Evolutionary conservation across 2,329 filamentous ascomycete species (phyloP).

Genomic region (Clonostachys byssicola): DNA sequence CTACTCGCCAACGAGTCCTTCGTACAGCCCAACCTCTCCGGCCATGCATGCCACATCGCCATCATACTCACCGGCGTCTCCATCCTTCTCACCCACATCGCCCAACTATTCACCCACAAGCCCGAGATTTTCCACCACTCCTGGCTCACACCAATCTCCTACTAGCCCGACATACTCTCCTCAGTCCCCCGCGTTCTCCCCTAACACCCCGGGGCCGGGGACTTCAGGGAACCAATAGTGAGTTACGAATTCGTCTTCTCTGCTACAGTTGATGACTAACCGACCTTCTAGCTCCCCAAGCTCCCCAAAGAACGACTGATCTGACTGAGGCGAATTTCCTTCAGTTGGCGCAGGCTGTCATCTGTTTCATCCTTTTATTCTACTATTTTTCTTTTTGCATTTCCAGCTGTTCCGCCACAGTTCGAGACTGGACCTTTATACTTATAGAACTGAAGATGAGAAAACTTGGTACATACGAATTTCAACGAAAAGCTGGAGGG

Average conservation of each 20-base stretch:
- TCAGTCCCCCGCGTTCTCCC: slow-evolving; percentile 43
- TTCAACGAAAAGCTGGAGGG: neutral
- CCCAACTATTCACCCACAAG: slow-evolving; percentile 59
- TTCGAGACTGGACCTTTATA: too few relatives aligned
- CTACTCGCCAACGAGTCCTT: slow-evolving; percentile 61
- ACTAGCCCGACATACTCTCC: slow-evolving; percentile 66
- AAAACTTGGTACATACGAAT: neutral
- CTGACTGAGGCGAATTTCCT: slow-evolving; percentile 22
- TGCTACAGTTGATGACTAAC: slow-evolving; percentile 14
- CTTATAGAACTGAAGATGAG: too few relatives aligned
- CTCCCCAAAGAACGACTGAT: slow-evolving; percentile 34
- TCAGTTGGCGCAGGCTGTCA: slow-evolving; percentile 20
- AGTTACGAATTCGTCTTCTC: slow-evolving; percentile 7
- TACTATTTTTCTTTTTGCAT: slow-evolving; percentile 3
- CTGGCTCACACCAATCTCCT: slow-evolving; percentile 56
- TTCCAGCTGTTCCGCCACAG: neutral
- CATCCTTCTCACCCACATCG: slow-evolving; percentile 71
- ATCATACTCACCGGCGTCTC: slow-evolving; percentile 67
- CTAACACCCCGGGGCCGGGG: slow-evolving; percentile 37
- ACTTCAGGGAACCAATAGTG: slow-evolving; percentile 37
- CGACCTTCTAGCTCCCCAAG: slow-evolving; percentile 32
- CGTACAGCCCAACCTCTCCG: slow-evolving; percentile 67
- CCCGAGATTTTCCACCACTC: slow-evolving; percentile 52
- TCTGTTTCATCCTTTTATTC: slow-evolving; percentile 12
- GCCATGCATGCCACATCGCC: slow-evolving; percentile 50